Conservation (phyloP, 192 early-diverging fungal genomes). For the Coemansia reversa region DNA sequence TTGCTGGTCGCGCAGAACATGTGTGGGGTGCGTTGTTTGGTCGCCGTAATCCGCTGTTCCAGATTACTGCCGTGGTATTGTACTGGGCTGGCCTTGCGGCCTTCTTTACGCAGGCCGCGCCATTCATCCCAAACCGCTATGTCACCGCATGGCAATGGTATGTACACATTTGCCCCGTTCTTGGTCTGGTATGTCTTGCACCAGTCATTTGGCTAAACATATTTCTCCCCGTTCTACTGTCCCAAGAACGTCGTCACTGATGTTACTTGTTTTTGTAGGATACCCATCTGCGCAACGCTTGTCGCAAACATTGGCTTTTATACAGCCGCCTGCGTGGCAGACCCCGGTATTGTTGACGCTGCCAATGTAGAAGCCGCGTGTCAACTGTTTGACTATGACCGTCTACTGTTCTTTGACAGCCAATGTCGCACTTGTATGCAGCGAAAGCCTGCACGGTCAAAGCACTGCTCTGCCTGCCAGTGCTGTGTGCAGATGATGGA, state of each 20-base stretch:
- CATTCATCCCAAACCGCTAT: conserved; percentile 45
- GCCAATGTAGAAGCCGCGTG: conserved; percentile 35
- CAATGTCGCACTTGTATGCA: conserved; percentile 38
- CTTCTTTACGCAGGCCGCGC: conserved; percentile 35
- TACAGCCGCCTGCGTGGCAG: conserved; percentile 22
- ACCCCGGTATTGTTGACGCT: conserved; percentile 32
- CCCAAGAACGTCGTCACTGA: not conserved
- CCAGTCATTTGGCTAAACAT: not conserved
- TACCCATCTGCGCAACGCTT: conserved; percentile 29
- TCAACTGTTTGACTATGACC: conserved; percentile 28
- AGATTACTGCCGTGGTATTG: conserved; percentile 31
- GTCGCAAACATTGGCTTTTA: conserved; percentile 41
- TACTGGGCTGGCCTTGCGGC: conserved; percentile 37
- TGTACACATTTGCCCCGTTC: not conserved
- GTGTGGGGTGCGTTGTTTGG: conserved; percentile 37
- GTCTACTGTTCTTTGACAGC: conserved; percentile 28
- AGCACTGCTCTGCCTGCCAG: conserved; percentile 51
- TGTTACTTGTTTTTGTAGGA: conserved; percentile 12
- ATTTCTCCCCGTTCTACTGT: not conserved
- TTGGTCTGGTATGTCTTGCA: not conserved
- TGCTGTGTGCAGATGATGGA: conserved; percentile 52
- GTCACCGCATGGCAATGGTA: conserved; percentile 42
- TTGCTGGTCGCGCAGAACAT: conserved; percentile 20
- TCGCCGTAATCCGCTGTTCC: conserved; percentile 42
- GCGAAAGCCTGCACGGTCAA: conserved; percentile 53